These are phyloP conservation scores for Trichophyton benhamiae DNA, from an alignment of 2,329 filamentous ascomycete genomes.

Conservation along the genomic window DNA sequence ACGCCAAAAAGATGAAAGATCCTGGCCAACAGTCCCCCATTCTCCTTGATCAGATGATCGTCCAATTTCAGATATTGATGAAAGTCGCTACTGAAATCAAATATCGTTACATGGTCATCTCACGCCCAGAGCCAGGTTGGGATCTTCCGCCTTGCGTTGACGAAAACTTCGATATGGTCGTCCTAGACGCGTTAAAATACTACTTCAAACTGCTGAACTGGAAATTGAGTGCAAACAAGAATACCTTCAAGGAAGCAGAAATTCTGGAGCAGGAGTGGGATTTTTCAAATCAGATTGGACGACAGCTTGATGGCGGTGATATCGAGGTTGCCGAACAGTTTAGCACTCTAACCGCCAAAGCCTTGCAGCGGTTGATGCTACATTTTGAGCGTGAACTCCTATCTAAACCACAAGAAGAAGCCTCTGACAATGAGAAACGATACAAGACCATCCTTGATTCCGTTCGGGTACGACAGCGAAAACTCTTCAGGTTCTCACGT, in stretches of 20 bases:
- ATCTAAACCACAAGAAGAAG: conserved; percentile 68
- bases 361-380: conserved; percentile 70
- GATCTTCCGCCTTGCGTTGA: conserved; percentile 92
- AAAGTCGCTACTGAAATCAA: conserved; percentile 89
- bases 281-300: conserved; percentile 86
- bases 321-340: conserved; percentile 98
- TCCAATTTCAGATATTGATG: conserved; percentile 86
- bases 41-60: conserved; percentile 96
- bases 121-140: conserved; percentile 82
- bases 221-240: conserved; percentile 95
- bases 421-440: conserved; percentile 83
- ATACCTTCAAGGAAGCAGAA: conserved; percentile 98
- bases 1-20: conserved; percentile 91
- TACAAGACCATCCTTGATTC: conserved; percentile 95
- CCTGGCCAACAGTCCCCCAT: conserved; percentile 82
- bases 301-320: conserved; percentile 82
- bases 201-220: conserved; percentile 99
- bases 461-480: conserved; percentile 87
- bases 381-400: conserved; percentile 90
- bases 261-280: conserved; percentile 96
- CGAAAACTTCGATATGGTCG: conserved; percentile 84
- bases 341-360: conserved; percentile 83
- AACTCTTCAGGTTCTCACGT: conserved; percentile 88
- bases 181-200: conserved; percentile 86
- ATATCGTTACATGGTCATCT: conserved; percentile 70